phyloP scores from a whole-genome alignment of 495 filamentous ascomycete genomes.

The Neurospora tetraspora region DNA sequence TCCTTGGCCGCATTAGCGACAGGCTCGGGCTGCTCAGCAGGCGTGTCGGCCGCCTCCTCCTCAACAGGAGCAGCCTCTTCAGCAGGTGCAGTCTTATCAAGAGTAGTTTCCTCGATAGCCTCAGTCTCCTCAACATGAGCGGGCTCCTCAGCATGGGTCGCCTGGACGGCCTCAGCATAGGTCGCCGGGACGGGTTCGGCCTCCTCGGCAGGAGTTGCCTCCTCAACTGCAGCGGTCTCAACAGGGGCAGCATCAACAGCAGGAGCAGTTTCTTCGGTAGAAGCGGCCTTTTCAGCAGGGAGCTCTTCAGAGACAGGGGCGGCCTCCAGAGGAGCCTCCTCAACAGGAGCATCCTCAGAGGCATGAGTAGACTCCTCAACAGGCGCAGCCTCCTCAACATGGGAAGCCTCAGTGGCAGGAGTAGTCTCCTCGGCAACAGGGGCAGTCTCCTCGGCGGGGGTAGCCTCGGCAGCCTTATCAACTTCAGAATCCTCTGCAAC shows the following conservation, averaged over 20 bases:
- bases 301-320: neutral
- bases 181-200: neutral
- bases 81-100: neutral
- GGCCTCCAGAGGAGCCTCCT: neutral
- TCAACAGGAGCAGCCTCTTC: neutral
- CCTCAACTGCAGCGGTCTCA: neutral
- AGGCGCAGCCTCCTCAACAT: neutral
- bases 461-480: too few species aligned
- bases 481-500: too few species aligned
- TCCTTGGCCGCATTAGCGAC: conserved; percentile 4
- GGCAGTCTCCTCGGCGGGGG: too few species aligned
- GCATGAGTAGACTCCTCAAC: neutral
- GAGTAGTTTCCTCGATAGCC: neutral
- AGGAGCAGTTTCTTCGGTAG: neutral
- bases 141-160: neutral
- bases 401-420: neutral
- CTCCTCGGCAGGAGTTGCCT: neutral
- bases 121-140: neutral
- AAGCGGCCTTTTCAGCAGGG: neutral
- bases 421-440: neutral
- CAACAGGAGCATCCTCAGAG: neutral
- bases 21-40: neutral
- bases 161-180: neutral
- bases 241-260: neutral
- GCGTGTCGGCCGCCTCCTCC: neutral